phyloP scores from a whole-genome alignment of 768 basidiomycete species.

The Pleurotus ostreatus region DNA sequence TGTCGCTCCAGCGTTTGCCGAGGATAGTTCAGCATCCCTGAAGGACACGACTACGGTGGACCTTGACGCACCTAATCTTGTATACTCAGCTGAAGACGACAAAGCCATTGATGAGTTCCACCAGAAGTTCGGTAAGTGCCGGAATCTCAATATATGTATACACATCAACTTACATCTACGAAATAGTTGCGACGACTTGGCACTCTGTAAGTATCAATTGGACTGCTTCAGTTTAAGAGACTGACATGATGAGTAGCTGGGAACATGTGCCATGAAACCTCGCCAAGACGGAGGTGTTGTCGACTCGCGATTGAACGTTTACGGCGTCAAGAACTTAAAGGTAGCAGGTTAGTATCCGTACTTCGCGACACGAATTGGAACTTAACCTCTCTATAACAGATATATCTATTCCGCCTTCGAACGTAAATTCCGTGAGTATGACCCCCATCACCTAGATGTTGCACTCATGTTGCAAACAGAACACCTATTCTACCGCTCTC shows the following conservation, averaged over 20 bases:
- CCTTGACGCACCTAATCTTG: conserved; percentile 15
- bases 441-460: neutral
- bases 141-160: neutral
- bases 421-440: conserved; percentile 27
- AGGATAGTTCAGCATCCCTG: conserved; percentile 10
- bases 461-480: neutral
- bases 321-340: conserved; percentile 38
- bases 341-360: conserved; percentile 25
- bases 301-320: conserved; percentile 38
- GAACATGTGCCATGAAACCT: conserved; percentile 48
- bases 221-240: neutral
- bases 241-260: conserved; percentile 26
- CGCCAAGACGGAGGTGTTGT: conserved; percentile 40
- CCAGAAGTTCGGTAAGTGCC: conserved; percentile 13
- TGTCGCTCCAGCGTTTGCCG: conserved; percentile 15
- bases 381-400: conserved; percentile 10
- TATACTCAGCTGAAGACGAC: conserved; percentile 22
- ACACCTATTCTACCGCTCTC: conserved; percentile 19
- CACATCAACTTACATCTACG: neutral
- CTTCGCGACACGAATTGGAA: too few relatives aligned
- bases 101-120: conserved; percentile 16
- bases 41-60: conserved; percentile 12
- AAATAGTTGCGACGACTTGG: conserved; percentile 16
- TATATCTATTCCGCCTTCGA: conserved; percentile 34
- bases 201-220: conserved; percentile 19